Evolutionary conservation across 2,329 filamentous ascomycete species (phyloP).

Genomic region (Capronia epimyces): DNA sequence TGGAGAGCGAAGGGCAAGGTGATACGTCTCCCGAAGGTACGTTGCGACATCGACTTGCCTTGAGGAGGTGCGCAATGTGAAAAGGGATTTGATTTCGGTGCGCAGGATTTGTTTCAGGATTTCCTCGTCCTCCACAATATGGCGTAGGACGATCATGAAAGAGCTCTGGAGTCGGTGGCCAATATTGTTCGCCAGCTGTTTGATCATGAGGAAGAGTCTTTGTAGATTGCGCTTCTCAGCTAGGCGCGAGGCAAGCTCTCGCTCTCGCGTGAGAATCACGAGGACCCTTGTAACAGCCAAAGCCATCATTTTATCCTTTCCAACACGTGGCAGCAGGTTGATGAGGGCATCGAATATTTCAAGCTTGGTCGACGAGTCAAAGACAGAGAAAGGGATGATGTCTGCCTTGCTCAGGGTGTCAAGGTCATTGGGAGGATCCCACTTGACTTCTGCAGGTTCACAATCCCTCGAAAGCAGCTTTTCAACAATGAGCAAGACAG

Average conservation of each 20-base stretch:
- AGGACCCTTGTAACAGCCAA: constrained; percentile 77
- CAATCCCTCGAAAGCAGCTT: constrained; percentile 84
- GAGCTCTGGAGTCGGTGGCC: constrained; percentile 64
- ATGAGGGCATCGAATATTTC: constrained; percentile 71
- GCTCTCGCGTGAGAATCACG: constrained; percentile 77
- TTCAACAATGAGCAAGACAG: constrained; percentile 84
- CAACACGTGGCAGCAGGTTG: constrained; percentile 75
- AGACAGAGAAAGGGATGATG: constrained; percentile 52
- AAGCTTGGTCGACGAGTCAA: constrained; percentile 62
- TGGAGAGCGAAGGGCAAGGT: constrained; percentile 73
- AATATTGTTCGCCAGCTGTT: constrained; percentile 75
- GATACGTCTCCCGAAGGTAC: constrained; percentile 72
- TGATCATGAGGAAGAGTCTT: constrained; percentile 88
- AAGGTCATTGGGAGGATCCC: constrained; percentile 45
- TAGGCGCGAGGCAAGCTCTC: constrained; percentile 66
- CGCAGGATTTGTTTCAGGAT: constrained; percentile 88
- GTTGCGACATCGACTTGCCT: constrained; percentile 62
- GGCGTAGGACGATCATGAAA: constrained; percentile 80
- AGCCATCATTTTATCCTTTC: constrained; percentile 79
- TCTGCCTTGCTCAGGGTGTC: constrained; percentile 52
- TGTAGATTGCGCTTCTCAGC: constrained; percentile 86
- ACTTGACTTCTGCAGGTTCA: constrained; percentile 73
- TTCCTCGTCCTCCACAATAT: constrained; percentile 90
- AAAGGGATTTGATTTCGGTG: constrained; percentile 74
- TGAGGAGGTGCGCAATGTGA: constrained; percentile 52